Percentiles rank a stretch among this genome's conserved stretches.
Evolutionary conservation across 192 early-diverging fungal species (phyloP).

Genomic region (Gonapodya sp.): DNA sequence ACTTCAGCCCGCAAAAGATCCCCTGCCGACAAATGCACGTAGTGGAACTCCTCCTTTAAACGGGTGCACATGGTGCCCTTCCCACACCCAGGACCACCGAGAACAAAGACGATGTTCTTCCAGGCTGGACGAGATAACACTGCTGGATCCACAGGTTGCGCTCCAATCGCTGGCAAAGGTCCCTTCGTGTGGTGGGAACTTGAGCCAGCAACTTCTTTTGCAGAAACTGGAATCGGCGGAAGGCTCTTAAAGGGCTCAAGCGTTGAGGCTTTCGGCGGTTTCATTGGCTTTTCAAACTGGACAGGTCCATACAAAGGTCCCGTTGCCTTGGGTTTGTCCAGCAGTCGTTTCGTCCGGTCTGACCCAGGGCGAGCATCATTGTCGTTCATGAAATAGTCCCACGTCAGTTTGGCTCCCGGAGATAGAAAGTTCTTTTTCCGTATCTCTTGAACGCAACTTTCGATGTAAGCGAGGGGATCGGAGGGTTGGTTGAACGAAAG

Average conservation of each 20-base stretch:
- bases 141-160: background rate
- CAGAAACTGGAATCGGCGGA: background rate
- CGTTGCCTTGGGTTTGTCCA: background rate
- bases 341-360: background rate
- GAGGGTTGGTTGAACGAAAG: constrained; percentile 31
- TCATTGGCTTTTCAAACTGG: background rate
- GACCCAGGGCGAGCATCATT: background rate
- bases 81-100: constrained; percentile 39
- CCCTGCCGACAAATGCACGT: constrained; percentile 45
- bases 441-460: constrained; percentile 33
- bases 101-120: constrained; percentile 30
- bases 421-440: constrained; percentile 19
- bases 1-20: constrained; percentile 51
- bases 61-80: constrained; percentile 48
- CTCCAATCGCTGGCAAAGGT: background rate
- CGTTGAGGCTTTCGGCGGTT: background rate
- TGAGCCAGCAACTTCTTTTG: background rate
- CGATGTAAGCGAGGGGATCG: constrained; percentile 42
- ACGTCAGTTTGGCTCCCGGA: constrained; percentile 22
- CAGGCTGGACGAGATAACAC: background rate
- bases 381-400: constrained; percentile 31
- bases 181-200: background rate
- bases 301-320: background rate
- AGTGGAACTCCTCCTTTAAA: constrained; percentile 30
- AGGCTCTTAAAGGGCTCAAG: background rate